Evolutionary conservation across 2,329 filamentous ascomycete species (phyloP).

Genomic region (Fusarium pseudocircinatum): DNA sequence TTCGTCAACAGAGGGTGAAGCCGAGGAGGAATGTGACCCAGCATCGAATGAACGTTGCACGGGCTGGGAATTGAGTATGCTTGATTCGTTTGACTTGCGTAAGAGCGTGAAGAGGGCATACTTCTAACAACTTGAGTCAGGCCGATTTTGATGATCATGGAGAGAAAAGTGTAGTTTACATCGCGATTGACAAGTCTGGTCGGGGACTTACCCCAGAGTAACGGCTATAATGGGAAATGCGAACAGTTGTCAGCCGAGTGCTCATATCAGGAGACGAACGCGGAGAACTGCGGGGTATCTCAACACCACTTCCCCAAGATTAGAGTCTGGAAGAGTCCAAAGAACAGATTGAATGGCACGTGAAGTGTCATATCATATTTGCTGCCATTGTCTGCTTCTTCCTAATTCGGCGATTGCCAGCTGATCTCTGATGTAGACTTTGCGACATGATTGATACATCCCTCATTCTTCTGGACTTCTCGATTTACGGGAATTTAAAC

Average conservation of each 20-base stretch:
- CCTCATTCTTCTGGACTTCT: too few relatives aligned
- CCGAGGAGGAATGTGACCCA: not conserved
- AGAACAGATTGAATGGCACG: not conserved
- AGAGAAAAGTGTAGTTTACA: not conserved
- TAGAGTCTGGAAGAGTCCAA: not conserved
- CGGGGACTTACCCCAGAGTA: not conserved
- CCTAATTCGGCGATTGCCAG: too few relatives aligned
- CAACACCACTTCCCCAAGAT: not conserved
- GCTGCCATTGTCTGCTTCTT: fast-evolving
- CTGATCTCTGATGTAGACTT: fast-evolving
- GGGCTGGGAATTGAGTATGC: not conserved
- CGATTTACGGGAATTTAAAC: too few relatives aligned
- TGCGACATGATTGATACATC: not conserved
- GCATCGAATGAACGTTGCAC: not conserved
- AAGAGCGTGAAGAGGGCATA: fast-evolving
- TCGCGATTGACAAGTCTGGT: fast-evolving
- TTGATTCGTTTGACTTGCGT: not conserved
- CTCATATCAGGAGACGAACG: not conserved
- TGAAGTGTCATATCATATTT: not conserved
- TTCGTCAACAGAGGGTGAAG: not conserved
- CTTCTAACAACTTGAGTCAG: too few relatives aligned
- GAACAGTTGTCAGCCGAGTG: not conserved
- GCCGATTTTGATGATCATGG: not conserved
- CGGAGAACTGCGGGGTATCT: slow-evolving; percentile 1
- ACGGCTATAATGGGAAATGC: not conserved